Evolutionary conservation across 768 basidiomycete genomes (phyloP).

Genomic region (Suillus discolor): DNA sequence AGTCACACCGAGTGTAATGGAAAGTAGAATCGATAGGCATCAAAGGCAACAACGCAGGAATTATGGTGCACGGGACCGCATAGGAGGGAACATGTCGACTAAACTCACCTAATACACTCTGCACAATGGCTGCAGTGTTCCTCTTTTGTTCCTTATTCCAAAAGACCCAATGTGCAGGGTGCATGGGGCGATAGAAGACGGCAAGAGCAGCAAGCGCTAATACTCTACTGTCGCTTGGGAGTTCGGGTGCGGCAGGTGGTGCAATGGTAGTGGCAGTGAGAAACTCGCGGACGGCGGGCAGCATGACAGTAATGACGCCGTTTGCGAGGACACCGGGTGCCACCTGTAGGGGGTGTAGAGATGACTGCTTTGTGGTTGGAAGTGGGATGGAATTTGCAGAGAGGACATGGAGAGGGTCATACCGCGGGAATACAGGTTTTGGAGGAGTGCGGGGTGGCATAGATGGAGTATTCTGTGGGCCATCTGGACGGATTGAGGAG

Average conservation of each 20-base stretch:
- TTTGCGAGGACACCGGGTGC: conserved; percentile 39
- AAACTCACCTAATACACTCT: conserved; percentile 55
- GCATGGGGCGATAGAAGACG: conserved; percentile 54
- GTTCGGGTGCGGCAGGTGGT: conserved; percentile 41
- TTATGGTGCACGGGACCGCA: not conserved
- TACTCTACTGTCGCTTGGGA: conserved; percentile 43
- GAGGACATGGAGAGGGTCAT: conserved; percentile 35
- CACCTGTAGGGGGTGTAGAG: conserved; percentile 26
- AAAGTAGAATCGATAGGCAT: not conserved
- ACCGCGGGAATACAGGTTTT: conserved; percentile 29
- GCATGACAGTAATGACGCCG: conserved; percentile 47
- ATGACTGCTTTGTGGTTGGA: conserved; percentile 21
- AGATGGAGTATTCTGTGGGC: conserved; percentile 23
- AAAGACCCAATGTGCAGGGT: conserved; percentile 65
- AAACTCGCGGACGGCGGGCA: conserved; percentile 51
- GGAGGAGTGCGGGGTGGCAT: conserved; percentile 26
- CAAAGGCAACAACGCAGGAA: not conserved
- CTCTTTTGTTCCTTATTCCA: conserved; percentile 56
- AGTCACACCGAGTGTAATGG: not conserved
- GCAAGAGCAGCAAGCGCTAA: conserved; percentile 63
- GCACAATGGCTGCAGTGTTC: conserved; percentile 53
- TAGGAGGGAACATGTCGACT: not conserved
- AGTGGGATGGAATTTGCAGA: conserved; percentile 22
- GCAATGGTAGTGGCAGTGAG: conserved; percentile 44
- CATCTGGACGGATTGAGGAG: conserved; percentile 40